A percentile compares a stretch with the other conserved stretches of the same genome.
These are phyloP conservation scores for Cladophialophora carrionii DNA, from an alignment of 2,329 filamentous ascomycete species.

Conservation along the genomic window DNA sequence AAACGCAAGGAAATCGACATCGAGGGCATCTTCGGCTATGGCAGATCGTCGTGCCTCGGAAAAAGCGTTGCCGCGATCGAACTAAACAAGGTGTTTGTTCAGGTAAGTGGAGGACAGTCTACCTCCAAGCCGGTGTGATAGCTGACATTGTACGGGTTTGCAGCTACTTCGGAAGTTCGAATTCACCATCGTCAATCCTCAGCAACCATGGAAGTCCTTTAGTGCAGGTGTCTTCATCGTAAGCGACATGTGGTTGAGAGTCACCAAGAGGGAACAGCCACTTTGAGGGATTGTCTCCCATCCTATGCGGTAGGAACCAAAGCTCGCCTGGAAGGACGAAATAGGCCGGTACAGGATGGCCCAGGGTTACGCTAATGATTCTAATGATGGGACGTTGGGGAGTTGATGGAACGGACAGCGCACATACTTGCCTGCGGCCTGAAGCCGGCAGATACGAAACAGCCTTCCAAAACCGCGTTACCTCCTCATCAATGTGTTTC, in stretches of 20 bases:
- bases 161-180: conserved; percentile 36
- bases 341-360: background rate
- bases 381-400: background rate
- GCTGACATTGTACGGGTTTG: background rate
- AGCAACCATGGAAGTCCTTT: conserved; percentile 31
- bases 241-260: conserved; percentile 31
- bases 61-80: conserved; percentile 55
- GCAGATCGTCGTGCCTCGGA: conserved; percentile 54
- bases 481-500: background rate
- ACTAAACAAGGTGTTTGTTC: conserved; percentile 54
- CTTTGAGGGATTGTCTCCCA: conserved; percentile 10
- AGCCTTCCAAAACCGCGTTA: background rate
- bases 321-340: background rate
- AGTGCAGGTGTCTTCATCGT: conserved; percentile 29
- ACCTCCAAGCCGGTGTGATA: background rate
- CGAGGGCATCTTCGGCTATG: conserved; percentile 53
- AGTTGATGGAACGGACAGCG: conserved; percentile 10
- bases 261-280: conserved; percentile 22
- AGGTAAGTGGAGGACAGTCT: conserved; percentile 44
- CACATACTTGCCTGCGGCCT: conserved; percentile 14
- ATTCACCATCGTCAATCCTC: conserved; percentile 28
- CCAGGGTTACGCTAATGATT: conserved; percentile 11
- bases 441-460: conserved; percentile 3
- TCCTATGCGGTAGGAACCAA: background rate
- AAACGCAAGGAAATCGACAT: conserved; percentile 47